A percentile compares a stretch with the other conserved stretches of the same genome.
Evolutionary conservation across 2,329 filamentous ascomycete species (phyloP).

Genomic region (Ophiostoma quercus): DNA sequence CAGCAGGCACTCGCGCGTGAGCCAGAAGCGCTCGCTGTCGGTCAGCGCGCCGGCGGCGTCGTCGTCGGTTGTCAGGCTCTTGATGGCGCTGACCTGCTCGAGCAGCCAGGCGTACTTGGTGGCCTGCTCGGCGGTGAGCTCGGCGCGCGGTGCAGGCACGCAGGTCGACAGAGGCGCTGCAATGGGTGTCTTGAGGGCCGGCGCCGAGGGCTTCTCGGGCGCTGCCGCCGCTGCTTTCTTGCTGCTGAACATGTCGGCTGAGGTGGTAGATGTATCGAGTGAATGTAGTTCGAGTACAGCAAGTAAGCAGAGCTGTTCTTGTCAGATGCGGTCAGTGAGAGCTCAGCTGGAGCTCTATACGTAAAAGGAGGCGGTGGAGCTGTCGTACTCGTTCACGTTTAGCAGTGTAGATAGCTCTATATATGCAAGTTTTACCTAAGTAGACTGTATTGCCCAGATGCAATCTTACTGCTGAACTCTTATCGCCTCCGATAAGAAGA

Average conservation of each 20-base stretch:
- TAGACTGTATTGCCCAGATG: not conserved
- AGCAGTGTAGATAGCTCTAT: not conserved
- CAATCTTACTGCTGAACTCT: not conserved
- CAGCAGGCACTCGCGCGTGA: conserved; percentile 86
- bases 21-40: conserved; percentile 79
- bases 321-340: not conserved
- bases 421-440: not conserved
- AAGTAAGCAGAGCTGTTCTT: no score
- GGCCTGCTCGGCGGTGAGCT: conserved; percentile 70
- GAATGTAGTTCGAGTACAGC: not conserved
- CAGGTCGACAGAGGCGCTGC: conserved; percentile 51
- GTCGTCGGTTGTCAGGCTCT: conserved; percentile 49
- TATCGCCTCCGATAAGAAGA: not conserved
- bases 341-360: not conserved
- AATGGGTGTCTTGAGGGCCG: conserved; percentile 43
- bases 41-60: conserved; percentile 60
- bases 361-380: conserved; percentile 15
- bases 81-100: conserved; percentile 61
- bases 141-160: conserved; percentile 51
- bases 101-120: conserved; percentile 77
- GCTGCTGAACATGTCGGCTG: conserved; percentile 1
- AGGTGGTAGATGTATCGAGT: not conserved
- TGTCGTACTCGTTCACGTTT: not conserved
- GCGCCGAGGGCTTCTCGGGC: conserved; percentile 9
- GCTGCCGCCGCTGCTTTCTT: conserved; percentile 18